A percentile compares a stretch with the other conserved stretches of the same genome.
Evolutionary conservation across 2,329 filamentous ascomycete species (phyloP).

Genomic region (Nemania serpens): DNA sequence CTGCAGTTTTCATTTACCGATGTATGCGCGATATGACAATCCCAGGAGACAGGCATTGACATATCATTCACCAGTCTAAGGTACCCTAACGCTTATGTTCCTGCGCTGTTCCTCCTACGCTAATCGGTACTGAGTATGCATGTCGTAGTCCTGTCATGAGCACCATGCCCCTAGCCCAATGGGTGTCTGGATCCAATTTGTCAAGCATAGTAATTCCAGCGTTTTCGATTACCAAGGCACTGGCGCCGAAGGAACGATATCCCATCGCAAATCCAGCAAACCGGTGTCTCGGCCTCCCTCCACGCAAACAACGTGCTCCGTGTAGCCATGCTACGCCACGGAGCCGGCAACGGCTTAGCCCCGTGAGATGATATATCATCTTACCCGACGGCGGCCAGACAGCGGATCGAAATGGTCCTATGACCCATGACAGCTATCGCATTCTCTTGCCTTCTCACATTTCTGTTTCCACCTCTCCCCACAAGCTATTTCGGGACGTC

Average conservation of each 20-base stretch:
- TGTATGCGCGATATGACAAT: constrained; percentile 10
- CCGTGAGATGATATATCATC: constrained; percentile 21
- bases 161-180: no score
- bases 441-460: constrained; percentile 11
- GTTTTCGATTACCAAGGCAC: constrained; percentile 8
- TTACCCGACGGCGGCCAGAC: constrained; percentile 15
- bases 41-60: constrained; percentile 3
- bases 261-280: not conserved
- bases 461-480: not conserved
- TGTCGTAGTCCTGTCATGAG: not conserved
- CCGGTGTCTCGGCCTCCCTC: not conserved
- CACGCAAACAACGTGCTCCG: not conserved
- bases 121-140: not conserved
- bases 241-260: constrained; percentile 13
- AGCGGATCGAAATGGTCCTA: constrained; percentile 13
- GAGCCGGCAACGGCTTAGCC: constrained; percentile 3
- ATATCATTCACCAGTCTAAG: constrained; percentile 3
- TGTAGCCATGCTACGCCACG: not conserved
- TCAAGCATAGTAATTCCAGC: constrained; percentile 15
- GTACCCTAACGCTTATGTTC: constrained; percentile 5
- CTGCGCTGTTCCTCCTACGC: constrained; percentile 3
- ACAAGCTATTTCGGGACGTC: constrained; percentile 7
- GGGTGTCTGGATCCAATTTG: constrained; percentile 10
- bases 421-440: constrained; percentile 22
- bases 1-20: constrained; percentile 12